phyloP scores from a whole-genome alignment of 176 grass and related monocot species.

The Juncus inflexus region DNA sequence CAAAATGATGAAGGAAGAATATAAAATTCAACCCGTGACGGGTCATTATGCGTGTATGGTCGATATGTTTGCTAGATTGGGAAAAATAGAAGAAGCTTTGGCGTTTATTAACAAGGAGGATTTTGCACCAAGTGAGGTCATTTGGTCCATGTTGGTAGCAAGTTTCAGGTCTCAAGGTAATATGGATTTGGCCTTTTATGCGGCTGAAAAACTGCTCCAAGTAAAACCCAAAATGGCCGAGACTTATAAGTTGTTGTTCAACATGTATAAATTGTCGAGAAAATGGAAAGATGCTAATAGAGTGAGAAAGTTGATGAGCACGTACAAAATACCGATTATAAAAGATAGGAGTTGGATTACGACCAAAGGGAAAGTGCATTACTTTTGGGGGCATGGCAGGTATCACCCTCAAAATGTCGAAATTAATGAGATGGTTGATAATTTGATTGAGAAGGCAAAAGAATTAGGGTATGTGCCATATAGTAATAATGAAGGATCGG shows the following conservation, averaged over 20 bases:
- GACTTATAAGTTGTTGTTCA: constrained; percentile 73
- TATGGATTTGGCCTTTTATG: constrained; percentile 65
- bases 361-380: constrained; percentile 61
- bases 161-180: constrained; percentile 78
- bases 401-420: constrained; percentile 37
- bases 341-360: constrained; percentile 84
- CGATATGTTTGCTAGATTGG: constrained; percentile 73
- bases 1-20: constrained; percentile 65
- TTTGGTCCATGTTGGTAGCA: constrained; percentile 89
- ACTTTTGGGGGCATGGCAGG: constrained; percentile 58
- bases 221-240: constrained; percentile 67
- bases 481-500: constrained; percentile 42
- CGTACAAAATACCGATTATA: constrained; percentile 53
- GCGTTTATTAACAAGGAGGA: constrained; percentile 43
- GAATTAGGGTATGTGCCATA: constrained; percentile 68
- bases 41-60: constrained; percentile 83
- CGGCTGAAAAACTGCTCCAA: constrained; percentile 56
- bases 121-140: constrained; percentile 62
- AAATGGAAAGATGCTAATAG: constrained; percentile 59
- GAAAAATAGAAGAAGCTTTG: constrained; percentile 70
- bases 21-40: constrained; percentile 54
- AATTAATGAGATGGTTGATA: constrained; percentile 48
- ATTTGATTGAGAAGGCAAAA: constrained; percentile 55
- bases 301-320: constrained; percentile 66
- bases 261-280: constrained; percentile 71